Evolutionary conservation across 2,329 filamentous ascomycete species (phyloP).

Genomic region (Penicillium sp.): DNA sequence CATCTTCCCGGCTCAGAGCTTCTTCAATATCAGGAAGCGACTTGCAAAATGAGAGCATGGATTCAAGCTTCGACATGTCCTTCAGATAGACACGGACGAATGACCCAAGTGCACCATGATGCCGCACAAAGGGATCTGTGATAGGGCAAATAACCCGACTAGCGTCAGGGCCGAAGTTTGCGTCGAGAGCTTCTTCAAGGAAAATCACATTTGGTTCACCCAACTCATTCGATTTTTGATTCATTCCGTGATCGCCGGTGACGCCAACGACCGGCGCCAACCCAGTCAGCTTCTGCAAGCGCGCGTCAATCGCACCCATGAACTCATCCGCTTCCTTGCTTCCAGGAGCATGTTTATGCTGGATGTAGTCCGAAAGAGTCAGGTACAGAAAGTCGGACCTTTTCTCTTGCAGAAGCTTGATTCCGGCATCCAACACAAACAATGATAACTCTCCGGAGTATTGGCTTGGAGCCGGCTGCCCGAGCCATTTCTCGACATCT

Average conservation of each 20-base stretch:
- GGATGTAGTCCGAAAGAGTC: slow-evolving; percentile 49
- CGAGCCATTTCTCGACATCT: slow-evolving; percentile 41
- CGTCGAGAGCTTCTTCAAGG: slow-evolving; percentile 40
- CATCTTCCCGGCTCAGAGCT: slow-evolving; percentile 36
- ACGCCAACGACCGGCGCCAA: slow-evolving; percentile 41
- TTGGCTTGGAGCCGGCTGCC: slow-evolving; percentile 38
- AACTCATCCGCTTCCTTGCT: slow-evolving; percentile 41
- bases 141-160: slow-evolving; percentile 47
- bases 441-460: slow-evolving; percentile 49
- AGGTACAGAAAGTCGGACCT: slow-evolving; percentile 46
- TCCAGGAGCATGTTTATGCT: slow-evolving; percentile 46
- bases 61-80: slow-evolving; percentile 20
- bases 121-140: slow-evolving; percentile 46
- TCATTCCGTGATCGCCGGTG: slow-evolving; percentile 50
- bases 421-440: slow-evolving; percentile 46
- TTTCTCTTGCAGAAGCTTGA: slow-evolving; percentile 43
- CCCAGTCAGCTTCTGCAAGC: slow-evolving; percentile 33
- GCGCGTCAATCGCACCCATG: slow-evolving; percentile 35
- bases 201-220: slow-evolving; percentile 44
- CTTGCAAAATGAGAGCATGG: slow-evolving; percentile 31
- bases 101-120: slow-evolving; percentile 46
- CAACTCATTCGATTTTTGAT: slow-evolving; percentile 36
- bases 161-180: slow-evolving; percentile 26
- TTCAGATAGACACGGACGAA: slow-evolving; percentile 46
- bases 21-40: slow-evolving; percentile 36